Evolutionary conservation across 2,329 filamentous ascomycete species (phyloP), one percentile per base, ranked within the genome.

Genomic region (Gaeumannomyces tritici): DNA sequence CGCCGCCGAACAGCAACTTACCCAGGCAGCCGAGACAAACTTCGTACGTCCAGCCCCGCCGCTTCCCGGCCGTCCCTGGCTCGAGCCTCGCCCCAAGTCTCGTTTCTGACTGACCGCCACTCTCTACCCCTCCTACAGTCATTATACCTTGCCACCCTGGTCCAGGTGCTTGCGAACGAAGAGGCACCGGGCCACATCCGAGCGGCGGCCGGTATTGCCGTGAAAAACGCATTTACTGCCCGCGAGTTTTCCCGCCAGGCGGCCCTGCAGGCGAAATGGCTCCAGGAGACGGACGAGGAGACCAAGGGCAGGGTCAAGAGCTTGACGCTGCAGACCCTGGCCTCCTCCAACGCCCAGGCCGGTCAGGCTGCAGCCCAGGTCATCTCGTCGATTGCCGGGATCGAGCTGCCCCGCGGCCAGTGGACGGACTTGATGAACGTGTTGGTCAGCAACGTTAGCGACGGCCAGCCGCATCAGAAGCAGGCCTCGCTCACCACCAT

Each of bases 211-310:
- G 95, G 93, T 86, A 86, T 99, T 70, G 93, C 95, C 69, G 83
- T 99, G 73, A 99, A 99, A 81, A 99, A 99, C 83, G 90, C 95
- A 71, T 98, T 99, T 80, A 91, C 91, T 73, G 90, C 93, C 72
- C 89, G 95, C 82, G 95, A 99, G 77, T 88, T 88, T 72, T 80
- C 86, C 71, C 89, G 92, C 73, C 87, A 96, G 78, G 89, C 90
- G 73, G 90, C 96, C 74, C 86, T 98, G 63, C 95, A 98, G 79
- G 84, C 87, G 73, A 92, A 96, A 88, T 99, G 95, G 95, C 81
- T 95, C 66, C 85, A 88, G 74, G 87, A 90, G 73, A 89, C 93
- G 68, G 89, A 91, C 71, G 82, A 86, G 69, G 86, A 89, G 65
- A 90, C 92, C 71, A 97, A 96, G 84, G 83, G 80, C 66, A 86